Evolutionary conservation across 768 basidiomycete species (phyloP).

Genomic region (Amanita subjunquillea): DNA sequence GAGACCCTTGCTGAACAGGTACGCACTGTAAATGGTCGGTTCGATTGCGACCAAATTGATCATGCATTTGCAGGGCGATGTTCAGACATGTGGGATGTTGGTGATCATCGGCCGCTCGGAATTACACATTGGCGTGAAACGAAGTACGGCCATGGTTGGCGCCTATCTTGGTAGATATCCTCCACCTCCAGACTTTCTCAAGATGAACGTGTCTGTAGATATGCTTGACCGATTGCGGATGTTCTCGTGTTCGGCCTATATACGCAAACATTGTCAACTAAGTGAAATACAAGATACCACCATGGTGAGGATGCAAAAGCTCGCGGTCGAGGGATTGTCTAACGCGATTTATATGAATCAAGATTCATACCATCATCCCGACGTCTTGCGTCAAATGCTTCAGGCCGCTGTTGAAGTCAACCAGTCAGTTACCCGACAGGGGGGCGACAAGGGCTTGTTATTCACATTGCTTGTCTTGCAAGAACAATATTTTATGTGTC

Average conservation of each 20-base stretch:
- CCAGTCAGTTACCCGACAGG: slow-evolving; percentile 19
- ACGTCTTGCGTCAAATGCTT: slow-evolving; percentile 60
- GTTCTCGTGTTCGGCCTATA: slow-evolving; percentile 59
- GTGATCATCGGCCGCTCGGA: slow-evolving; percentile 51
- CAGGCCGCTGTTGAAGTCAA: slow-evolving; percentile 43
- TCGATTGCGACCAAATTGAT: slow-evolving; percentile 6
- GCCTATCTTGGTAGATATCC: slow-evolving; percentile 56
- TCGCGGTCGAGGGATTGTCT: not conserved
- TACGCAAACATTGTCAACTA: slow-evolving; percentile 52
- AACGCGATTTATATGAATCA: slow-evolving; percentile 15
- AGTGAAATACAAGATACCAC: slow-evolving; percentile 44
- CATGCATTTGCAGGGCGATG: slow-evolving; percentile 44
- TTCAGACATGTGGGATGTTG: slow-evolving; percentile 74
- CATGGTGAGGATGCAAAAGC: slow-evolving; percentile 28
- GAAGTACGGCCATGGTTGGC: slow-evolving; percentile 48
- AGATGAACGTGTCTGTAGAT: slow-evolving; percentile 21
- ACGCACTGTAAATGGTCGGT: not conserved
- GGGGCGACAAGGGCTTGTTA: slow-evolving; percentile 29
- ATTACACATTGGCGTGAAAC: slow-evolving; percentile 32
- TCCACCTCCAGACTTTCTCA: not conserved
- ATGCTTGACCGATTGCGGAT: slow-evolving; percentile 51
- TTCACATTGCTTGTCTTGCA: slow-evolving; percentile 51
- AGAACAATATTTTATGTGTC: slow-evolving; percentile 39
- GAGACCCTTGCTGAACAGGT: slow-evolving; percentile 61
- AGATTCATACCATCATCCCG: slow-evolving; percentile 53